Evolutionary conservation across 305 asterid genomes (phyloP).

Genomic region (Solanum hybrid): DNA sequence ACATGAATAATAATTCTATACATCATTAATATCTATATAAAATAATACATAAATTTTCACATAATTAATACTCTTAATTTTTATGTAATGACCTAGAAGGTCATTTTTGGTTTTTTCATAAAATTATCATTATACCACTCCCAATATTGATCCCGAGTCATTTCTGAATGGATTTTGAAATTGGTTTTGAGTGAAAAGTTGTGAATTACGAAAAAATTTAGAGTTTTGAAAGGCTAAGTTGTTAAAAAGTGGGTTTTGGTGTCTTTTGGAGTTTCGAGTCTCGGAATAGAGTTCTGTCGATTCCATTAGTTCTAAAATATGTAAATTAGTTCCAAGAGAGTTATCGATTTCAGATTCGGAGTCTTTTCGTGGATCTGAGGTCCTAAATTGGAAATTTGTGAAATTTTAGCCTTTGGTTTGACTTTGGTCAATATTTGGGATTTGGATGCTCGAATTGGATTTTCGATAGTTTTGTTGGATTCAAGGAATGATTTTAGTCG

Average conservation of each 20-base stretch:
- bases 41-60: not conserved
- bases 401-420: not conserved
- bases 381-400: not conserved
- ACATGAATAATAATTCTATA: not conserved
- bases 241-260: not conserved
- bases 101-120: not conserved
- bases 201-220: not conserved
- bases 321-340: not conserved
- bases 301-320: not conserved
- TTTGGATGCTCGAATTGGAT: not conserved
- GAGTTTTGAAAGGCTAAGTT: not conserved
- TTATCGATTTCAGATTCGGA: accelerated
- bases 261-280: not conserved
- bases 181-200: not conserved
- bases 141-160: not conserved
- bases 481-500: not conserved
- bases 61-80: not conserved
- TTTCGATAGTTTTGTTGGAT: no score
- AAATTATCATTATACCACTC: not conserved
- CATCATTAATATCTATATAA: not conserved
- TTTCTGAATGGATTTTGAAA: not conserved
- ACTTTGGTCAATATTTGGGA: no score
- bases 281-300: no score
- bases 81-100: not conserved
- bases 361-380: not conserved